Conservation (phyloP, 805 yeast species). For the Ogataea angusta region DNA sequence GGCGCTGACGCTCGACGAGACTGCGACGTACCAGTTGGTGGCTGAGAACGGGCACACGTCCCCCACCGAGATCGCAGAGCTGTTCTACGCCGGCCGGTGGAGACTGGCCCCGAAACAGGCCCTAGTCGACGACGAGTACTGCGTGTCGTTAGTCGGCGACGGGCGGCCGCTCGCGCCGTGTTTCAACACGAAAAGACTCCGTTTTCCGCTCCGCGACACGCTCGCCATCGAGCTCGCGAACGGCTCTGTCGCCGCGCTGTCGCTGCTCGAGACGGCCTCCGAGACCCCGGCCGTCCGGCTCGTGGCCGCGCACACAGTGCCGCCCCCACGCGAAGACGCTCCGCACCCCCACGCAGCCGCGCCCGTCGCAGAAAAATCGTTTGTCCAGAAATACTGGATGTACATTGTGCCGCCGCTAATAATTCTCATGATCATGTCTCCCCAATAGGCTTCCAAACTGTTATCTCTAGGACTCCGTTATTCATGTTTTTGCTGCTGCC, state of each 20-base stretch:
- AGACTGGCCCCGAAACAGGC: not conserved
- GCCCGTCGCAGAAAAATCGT: slow-evolving; percentile 35
- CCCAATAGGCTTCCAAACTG: slow-evolving; percentile 10
- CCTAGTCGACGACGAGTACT: slow-evolving; percentile 12
- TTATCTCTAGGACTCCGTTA: not conserved
- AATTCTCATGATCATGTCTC: slow-evolving; percentile 31
- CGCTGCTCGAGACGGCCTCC: slow-evolving; percentile 10
- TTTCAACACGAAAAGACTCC: slow-evolving; percentile 23
- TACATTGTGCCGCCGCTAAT: slow-evolving; percentile 52
- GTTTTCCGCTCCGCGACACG: slow-evolving; percentile 20
- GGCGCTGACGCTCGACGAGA: not conserved
- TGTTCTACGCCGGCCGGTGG: not conserved
- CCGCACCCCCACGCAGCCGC: slow-evolving; percentile 7
- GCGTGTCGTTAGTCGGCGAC: slow-evolving; percentile 15
- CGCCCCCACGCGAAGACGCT: slow-evolving; percentile 15
- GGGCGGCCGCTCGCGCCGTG: slow-evolving; percentile 12
- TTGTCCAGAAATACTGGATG: slow-evolving; percentile 62
- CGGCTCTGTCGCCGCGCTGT: slow-evolving; percentile 12
- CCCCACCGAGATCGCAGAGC: slow-evolving; percentile 2
- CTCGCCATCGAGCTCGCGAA: slow-evolving; percentile 11
- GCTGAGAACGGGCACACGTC: not conserved
- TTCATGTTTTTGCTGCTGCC: not conserved
- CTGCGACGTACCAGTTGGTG: not conserved
- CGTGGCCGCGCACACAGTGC: slow-evolving; percentile 4
- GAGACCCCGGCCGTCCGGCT: slow-evolving; percentile 8